Evolutionary conservation across 495 filamentous ascomycete genomes (phyloP), one percentile per base, ranked within the genome.

Genomic region (Penicillium lagena): DNA sequence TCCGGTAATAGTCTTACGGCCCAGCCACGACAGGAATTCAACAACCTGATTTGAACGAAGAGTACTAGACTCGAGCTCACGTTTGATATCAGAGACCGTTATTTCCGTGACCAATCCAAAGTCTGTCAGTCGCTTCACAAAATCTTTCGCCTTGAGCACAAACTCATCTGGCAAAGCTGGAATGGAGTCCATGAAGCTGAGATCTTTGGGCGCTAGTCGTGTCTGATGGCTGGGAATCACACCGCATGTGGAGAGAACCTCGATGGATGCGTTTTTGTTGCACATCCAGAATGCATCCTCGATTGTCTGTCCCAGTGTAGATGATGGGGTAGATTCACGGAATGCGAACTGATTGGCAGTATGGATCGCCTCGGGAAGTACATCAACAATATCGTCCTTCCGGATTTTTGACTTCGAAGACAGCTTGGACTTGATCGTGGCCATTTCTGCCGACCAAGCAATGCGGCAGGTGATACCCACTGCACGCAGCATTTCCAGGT

Each of bases 271-370:
- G 31, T 82, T 81, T 51, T 82, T 86, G 58, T 85, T 89, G 40
- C 86, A 88, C 46, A 79, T 90, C 93, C 93, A 99, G 58, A 97
- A 99, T 1, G 87, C 87, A 61, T 94, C 85, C 61, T 95, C 87
- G 45, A 97, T 89, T 40, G 83, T 83, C 43, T 85, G 76, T 1
- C 88, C 86, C 17, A 97, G 82, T 39, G 83, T 67, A 4, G 78
- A 76, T 42, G 83, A 90, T 4, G 94, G 94, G 1, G 94, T 96
- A 4, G 93, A 96, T 51, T 95, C 86, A 12, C 72, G 73, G 49
- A 88, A 95, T 1, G 82, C 86, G 55, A 90, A 99, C 29, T 90
- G 90, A 27, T 73, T 74, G 7, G 71, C 65, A 29, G 68, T 72
- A 52, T 95, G 86, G 22, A 88, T 70, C 13, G 89, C 89, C 60